Evolutionary conservation across 1,139 yeast species (phyloP), one percentile per base, ranked within the genome.

Genomic region (Saccharomyces uvarum): DNA sequence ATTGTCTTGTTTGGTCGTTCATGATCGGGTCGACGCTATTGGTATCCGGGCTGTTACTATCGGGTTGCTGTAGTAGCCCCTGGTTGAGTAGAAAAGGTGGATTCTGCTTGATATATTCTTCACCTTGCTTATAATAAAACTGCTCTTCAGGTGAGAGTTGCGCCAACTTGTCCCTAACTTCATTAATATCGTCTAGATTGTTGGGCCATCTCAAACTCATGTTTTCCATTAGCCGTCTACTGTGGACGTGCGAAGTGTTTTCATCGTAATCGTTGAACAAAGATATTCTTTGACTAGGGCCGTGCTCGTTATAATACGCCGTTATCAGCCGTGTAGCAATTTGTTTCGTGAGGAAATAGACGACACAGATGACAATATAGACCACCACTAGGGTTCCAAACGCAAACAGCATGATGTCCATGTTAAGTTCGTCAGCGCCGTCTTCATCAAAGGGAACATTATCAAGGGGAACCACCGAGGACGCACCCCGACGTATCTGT

Each of bases 131-230:
- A 65, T 84, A 91, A 33, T 91, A 75, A 62, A 90, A 96, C 68
- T 86, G 93, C 61, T 87, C 93, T 58, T 85, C 86, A 3, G 86
- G 81, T 19, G 84, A 73, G 14, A 86, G 70, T 59, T 80, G 85
- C 51, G 79, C 77, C 59, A 91, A 86, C 61, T 86, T 86, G 54
- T 86, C 81, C 44, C 77, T 75, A 32, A 83, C 73, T 51, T 81
- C 84, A 60, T 80, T 83, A 57, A 82, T 88, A 63, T 83, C 86
- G 63, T 83, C 89, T 55, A 80, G 74, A 27, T 79, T 73, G 9
- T 84, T 86, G 0, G 86, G 83, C 51, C 74, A 70, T 4, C 75
- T 75, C 48, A 73, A 60, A 28, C 51, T 54, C 52, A 56, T 53
- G 31, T 33, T 54, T 53, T 57, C 57, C 8, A 51, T 52, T 24